Evolutionary conservation across 2,329 filamentous ascomycete genomes (phyloP).

Genomic region (Hirsutella thompsonii): DNA sequence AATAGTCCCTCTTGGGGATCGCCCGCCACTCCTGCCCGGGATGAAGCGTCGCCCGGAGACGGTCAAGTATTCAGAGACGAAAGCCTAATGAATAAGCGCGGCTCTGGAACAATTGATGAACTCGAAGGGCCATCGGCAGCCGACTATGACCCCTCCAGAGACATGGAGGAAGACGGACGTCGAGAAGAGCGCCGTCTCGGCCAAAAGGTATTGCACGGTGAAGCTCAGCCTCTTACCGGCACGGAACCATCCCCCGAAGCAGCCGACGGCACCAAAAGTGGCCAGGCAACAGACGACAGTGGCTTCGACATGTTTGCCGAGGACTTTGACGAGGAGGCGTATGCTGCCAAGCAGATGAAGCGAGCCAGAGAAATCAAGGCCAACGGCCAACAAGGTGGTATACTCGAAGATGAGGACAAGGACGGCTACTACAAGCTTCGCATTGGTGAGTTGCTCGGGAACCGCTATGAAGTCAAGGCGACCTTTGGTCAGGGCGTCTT

Average conservation of each 20-base stretch:
- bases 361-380: conserved; percentile 28
- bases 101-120: conserved; percentile 24
- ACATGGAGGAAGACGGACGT: conserved; percentile 74
- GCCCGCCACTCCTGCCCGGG: conserved; percentile 32
- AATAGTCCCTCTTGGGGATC: conserved; percentile 23
- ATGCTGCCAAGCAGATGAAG: conserved; percentile 36
- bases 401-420: conserved; percentile 84
- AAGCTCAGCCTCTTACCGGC: conserved; percentile 17
- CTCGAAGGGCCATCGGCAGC: conserved; percentile 79
- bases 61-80: conserved; percentile 55
- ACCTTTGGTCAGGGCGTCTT: conserved; percentile 91
- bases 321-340: conserved; percentile 57
- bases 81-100: conserved; percentile 51
- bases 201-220: conserved; percentile 37
- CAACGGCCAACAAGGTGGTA: conserved; percentile 56
- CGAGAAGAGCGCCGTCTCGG: conserved; percentile 54
- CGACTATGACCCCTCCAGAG: conserved; percentile 79
- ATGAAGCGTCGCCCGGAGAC: conserved; percentile 41
- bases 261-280: conserved; percentile 24
- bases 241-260: conserved; percentile 1
- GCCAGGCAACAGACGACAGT: conserved; percentile 47
- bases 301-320: conserved; percentile 87
- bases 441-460: conserved; percentile 78
- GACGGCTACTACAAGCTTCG: conserved; percentile 97
- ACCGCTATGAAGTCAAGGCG: conserved; percentile 79